phyloP scores from a whole-genome alignment of 78 protist species.

The Pigoraptor vietnamica region DNA sequence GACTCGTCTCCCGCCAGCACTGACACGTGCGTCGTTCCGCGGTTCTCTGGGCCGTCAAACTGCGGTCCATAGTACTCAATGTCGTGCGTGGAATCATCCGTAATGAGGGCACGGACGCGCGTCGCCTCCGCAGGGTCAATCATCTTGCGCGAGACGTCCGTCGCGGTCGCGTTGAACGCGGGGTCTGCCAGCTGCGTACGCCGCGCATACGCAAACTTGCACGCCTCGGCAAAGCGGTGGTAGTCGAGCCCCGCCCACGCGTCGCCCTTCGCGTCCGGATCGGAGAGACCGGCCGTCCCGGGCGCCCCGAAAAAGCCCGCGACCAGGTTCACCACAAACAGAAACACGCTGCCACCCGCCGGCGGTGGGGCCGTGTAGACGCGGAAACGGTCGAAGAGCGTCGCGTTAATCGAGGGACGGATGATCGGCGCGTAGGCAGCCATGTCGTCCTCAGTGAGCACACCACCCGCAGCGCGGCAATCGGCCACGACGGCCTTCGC shows the following conservation, averaged over 20 bases:
- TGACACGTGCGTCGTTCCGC: conserved; percentile 30
- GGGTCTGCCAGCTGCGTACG: conserved; percentile 26
- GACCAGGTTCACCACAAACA: not conserved
- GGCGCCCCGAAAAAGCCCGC: not conserved
- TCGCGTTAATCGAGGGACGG: not conserved
- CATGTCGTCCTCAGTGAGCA: not conserved
- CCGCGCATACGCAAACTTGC: conserved; percentile 21
- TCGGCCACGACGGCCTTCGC: not conserved
- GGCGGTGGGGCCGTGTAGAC: conserved; percentile 14
- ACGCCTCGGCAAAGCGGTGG: conserved; percentile 15
- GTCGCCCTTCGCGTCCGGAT: not conserved
- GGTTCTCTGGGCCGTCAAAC: not conserved
- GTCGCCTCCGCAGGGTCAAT: not conserved
- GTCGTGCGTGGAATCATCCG: not conserved
- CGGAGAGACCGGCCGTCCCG: not conserved
- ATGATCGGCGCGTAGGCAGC: not conserved
- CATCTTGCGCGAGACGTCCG: not conserved
- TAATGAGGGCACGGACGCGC: not conserved
- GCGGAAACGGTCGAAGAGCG: not conserved
- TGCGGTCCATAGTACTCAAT: conserved; percentile 11
- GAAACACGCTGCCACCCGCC: not conserved
- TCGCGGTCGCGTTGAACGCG: no score
- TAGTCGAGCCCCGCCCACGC: not conserved
- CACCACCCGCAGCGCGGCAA: conserved; percentile 13
- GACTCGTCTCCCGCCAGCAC: conserved; percentile 13